Evolutionary conservation across 352 stramenopile species (phyloP).

Genomic region (Halophytophthora polymorphica): DNA sequence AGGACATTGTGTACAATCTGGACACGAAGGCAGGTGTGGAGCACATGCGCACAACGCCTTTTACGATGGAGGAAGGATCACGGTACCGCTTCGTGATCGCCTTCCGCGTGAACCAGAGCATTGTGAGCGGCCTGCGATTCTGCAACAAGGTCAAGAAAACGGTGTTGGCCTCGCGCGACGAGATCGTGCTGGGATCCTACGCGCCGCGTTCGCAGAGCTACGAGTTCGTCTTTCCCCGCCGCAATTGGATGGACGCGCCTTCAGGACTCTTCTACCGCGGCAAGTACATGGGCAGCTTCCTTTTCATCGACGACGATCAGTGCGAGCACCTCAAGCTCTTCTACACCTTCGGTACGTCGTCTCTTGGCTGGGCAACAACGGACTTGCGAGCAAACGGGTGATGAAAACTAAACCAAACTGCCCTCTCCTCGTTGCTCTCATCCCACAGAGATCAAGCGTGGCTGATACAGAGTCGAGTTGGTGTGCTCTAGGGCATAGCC

Average conservation of each 20-base stretch:
- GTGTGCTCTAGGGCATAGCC: not conserved
- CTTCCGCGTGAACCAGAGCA: slow-evolving; percentile 84
- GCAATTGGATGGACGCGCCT: slow-evolving; percentile 81
- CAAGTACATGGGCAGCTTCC: slow-evolving; percentile 81
- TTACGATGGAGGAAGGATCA: slow-evolving; percentile 68
- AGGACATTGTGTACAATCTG: slow-evolving; percentile 69
- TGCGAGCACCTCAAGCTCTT: slow-evolving; percentile 66
- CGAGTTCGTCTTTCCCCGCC: slow-evolving; percentile 78
- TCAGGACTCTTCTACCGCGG: slow-evolving; percentile 86
- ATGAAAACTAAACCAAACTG: not conserved
- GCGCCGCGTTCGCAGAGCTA: slow-evolving; percentile 68
- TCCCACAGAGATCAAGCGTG: slow-evolving; percentile 52
- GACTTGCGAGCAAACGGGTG: not conserved
- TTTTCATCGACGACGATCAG: slow-evolving; percentile 68
- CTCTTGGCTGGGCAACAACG: too few relatives aligned
- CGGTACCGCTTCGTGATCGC: slow-evolving; percentile 84
- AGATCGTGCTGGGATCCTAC: slow-evolving; percentile 86
- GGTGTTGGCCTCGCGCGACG: slow-evolving; percentile 64
- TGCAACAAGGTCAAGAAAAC: slow-evolving; percentile 86
- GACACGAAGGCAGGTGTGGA: slow-evolving; percentile 65
- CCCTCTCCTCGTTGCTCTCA: too few relatives aligned
- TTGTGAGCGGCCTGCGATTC: slow-evolving; percentile 84
- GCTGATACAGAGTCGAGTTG: not conserved
- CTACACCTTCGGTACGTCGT: slow-evolving; percentile 73
- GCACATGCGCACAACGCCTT: slow-evolving; percentile 69